These are phyloP conservation scores for Xylariaceae sp. DNA, from an alignment of 2,329 filamentous ascomycete genomes.

Conservation along the genomic window DNA sequence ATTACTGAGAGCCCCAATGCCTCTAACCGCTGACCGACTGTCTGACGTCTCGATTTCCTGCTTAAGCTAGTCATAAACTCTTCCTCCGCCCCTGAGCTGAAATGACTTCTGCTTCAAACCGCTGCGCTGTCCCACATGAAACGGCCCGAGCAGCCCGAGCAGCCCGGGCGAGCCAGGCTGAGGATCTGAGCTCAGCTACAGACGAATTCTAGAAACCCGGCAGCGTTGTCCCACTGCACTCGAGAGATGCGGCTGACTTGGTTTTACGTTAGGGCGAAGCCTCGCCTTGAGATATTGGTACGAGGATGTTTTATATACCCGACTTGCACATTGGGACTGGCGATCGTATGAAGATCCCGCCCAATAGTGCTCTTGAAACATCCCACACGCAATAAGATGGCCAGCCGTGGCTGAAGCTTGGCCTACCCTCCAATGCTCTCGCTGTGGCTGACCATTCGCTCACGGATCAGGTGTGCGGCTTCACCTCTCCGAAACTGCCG, in stretches of 20 bases:
- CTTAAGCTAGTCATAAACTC: not conserved
- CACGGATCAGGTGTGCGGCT: conserved; percentile 29
- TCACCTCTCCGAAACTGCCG: conserved; percentile 32
- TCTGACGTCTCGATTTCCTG: not conserved
- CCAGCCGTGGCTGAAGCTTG: conserved; percentile 22
- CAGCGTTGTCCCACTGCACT: conserved; percentile 15
- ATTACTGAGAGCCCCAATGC: not conserved
- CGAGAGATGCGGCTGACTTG: conserved; percentile 26
- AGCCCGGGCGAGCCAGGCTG: conserved; percentile 1
- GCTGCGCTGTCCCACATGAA: not conserved
- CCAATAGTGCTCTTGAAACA: conserved; percentile 30
- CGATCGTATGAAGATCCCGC: conserved; percentile 28
- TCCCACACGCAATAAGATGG: conserved; percentile 9
- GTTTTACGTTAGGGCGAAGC: conserved; percentile 24
- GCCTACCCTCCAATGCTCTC: conserved; percentile 20
- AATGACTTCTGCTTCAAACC: not conserved
- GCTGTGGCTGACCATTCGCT: conserved; percentile 8
- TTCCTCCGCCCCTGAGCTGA: not conserved
- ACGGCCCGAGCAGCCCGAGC: not conserved
- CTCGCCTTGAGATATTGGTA: conserved; percentile 20
- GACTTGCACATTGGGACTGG: conserved; percentile 28
- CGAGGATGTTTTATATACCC: conserved; percentile 15
- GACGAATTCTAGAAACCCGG: conserved; percentile 23
- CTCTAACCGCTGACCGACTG: not conserved
- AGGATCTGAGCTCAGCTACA: conserved; percentile 16